phyloP scores from a whole-genome alignment of 1,139 yeast genomes.

The Pichia sp. region DNA sequence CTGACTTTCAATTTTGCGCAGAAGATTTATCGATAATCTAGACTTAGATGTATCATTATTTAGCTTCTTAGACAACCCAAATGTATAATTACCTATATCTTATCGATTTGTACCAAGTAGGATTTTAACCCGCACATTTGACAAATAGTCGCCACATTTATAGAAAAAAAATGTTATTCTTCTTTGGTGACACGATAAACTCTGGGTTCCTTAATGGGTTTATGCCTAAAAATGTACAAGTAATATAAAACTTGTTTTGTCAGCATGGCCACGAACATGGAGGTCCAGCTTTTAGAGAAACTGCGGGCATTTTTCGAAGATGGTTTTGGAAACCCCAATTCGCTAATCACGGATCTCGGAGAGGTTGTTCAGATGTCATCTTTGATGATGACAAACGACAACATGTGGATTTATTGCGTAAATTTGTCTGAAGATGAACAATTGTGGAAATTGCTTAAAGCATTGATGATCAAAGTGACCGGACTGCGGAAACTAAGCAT shows the following conservation, averaged over 20 bases:
- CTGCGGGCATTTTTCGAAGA: background rate
- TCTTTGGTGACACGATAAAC: background rate
- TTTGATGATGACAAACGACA: slow-evolving; percentile 13
- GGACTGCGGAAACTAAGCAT: background rate
- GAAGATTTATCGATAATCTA: too few species aligned
- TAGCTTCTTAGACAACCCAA: too few species aligned
- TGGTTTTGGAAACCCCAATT: background rate
- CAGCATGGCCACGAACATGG: background rate
- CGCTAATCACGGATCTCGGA: slow-evolving; percentile 6
- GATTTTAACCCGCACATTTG: too few species aligned
- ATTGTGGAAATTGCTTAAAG: slow-evolving; percentile 2
- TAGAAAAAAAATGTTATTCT: background rate
- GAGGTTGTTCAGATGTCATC: slow-evolving; percentile 13
- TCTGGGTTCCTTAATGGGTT: too few species aligned
- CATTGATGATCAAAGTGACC: background rate
- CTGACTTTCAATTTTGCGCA: too few species aligned
- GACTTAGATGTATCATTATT: too few species aligned
- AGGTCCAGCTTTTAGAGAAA: background rate
- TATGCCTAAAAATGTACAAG: too few species aligned
- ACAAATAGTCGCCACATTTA: too few species aligned
- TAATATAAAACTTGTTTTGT: background rate
- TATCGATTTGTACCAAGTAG: too few species aligned
- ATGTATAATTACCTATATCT: too few species aligned
- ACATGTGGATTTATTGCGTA: slow-evolving; percentile 12
- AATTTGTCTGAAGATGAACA: background rate